Evolutionary conservation across 768 basidiomycete species (phyloP), one percentile per base, ranked within the genome.

Genomic region (Russula abietina): DNA sequence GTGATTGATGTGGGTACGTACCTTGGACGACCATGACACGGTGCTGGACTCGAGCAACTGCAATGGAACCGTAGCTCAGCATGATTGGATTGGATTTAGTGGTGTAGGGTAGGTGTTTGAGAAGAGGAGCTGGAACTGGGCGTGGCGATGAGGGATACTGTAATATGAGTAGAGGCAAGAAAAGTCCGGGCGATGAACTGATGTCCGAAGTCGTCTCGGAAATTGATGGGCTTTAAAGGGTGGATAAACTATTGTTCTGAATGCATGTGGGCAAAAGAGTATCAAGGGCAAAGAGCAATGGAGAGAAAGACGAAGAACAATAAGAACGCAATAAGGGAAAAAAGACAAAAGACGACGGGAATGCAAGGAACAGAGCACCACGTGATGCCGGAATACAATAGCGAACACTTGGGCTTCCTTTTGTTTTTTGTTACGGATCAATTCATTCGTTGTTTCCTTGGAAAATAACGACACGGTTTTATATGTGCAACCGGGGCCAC

Each of bases 1-100:
- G 41, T 50, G n/a, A 11, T n/a, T 5, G 46, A 45, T 8, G 1
- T 46, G n/a, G 30, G 22, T 32, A 60, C 72, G 60, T 68, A 86
- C 88, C 82, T 82, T 86, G 83, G 28, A 88, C 83, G 64, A 89
- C 71, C 78, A 81, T 82, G 38, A 89, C 83, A 70, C 84, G 82
- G 68, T 81, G 83, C 66, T 84, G 83, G 51, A 89, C 84, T 61
- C 88, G 70, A 24, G 88, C 88, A 60, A 89, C 80, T 56, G 86
- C 88, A 62, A 88, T 74, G 45, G 81, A 79, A 56, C 87, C 84
- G 70, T 81, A 63, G 49, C 59, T 62, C 55, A 68, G 14, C 67
- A 68, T 68, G 58, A 24, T 57, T 17, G 41, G 55, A 26, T 19
- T 39, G 26, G 14, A 22, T 7, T 9, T 43, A 8, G n/a, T 51